Evolutionary conservation across 371 early-diverging fungal genomes (phyloP).

Genomic region (Mucor velutinosus): DNA sequence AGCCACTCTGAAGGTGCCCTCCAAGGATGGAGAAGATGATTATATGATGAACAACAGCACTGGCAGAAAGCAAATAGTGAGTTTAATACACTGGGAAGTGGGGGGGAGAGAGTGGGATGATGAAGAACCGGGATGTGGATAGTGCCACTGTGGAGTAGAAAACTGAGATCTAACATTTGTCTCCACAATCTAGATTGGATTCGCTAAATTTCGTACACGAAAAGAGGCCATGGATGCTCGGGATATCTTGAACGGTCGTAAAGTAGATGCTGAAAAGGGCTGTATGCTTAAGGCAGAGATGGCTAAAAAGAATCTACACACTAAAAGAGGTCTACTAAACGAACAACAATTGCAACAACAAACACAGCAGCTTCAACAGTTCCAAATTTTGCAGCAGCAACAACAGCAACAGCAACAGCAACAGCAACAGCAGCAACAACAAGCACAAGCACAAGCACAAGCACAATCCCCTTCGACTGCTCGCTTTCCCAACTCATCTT

Average conservation of each 20-base stretch:
- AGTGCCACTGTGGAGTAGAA: neutral
- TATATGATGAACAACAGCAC: constrained; percentile 39
- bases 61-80: constrained; percentile 79
- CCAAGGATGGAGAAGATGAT: constrained; percentile 54
- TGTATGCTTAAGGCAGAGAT: constrained; percentile 90
- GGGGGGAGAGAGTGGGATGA: neutral
- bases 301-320: constrained; percentile 92
- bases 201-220: constrained; percentile 89
- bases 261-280: constrained; percentile 83
- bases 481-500: constrained; percentile 16
- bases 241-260: constrained; percentile 81
- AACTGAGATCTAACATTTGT: constrained; percentile 4
- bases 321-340: constrained; percentile 49
- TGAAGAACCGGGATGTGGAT: neutral
- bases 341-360: constrained; percentile 18
- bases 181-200: constrained; percentile 70
- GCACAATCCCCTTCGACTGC: constrained; percentile 1
- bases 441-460: constrained; percentile 1
- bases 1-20: constrained; percentile 82
- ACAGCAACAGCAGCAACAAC: constrained; percentile 14
- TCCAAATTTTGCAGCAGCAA: neutral
- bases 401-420: constrained; percentile 5
- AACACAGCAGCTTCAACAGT: constrained; percentile 27
- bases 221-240: constrained; percentile 84
- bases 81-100: constrained; percentile 25